Percentiles rank a stretch among this genome's conserved stretches.
These are phyloP conservation scores for Saccharum spontaneum DNA, from an alignment of 176 grass and related monocot species.

Conservation along the genomic window DNA sequence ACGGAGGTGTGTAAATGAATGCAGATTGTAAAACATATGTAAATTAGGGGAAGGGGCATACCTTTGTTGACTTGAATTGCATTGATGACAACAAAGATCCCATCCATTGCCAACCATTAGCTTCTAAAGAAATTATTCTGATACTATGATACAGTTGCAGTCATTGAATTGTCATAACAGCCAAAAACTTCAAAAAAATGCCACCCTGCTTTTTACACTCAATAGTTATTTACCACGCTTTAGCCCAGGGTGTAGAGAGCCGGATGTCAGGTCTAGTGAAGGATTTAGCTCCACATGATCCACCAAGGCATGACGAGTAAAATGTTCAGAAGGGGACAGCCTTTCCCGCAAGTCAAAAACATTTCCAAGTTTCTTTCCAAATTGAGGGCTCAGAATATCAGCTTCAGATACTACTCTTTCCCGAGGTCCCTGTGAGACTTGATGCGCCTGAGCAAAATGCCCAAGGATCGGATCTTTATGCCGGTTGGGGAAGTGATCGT, in stretches of 20 bases:
- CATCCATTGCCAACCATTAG: constrained; percentile 42
- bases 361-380: constrained; percentile 75
- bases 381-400: constrained; percentile 83
- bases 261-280: constrained; percentile 60
- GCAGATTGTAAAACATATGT: not conserved
- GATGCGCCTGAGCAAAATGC: constrained; percentile 53
- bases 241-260: constrained; percentile 44
- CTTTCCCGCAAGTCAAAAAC: constrained; percentile 72
- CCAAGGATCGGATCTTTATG: constrained; percentile 28
- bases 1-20: constrained; percentile 18
- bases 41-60: not conserved
- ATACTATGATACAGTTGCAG: constrained; percentile 50
- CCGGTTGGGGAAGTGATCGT: constrained; percentile 34
- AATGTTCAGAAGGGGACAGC: constrained; percentile 59
- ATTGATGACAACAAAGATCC: constrained; percentile 35
- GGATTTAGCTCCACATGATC: constrained; percentile 66
- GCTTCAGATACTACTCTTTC: constrained; percentile 72
- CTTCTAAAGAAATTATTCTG: constrained; percentile 42
- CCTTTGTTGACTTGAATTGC: constrained; percentile 40
- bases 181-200: constrained; percentile 44
- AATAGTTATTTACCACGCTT: constrained; percentile 41
- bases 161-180: constrained; percentile 43
- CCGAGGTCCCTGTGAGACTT: constrained; percentile 59
- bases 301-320: constrained; percentile 49
- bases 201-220: constrained; percentile 23